Conservation (phyloP, 2,329 filamentous ascomycete species). For the Neopestalotiopsis rosae region DNA sequence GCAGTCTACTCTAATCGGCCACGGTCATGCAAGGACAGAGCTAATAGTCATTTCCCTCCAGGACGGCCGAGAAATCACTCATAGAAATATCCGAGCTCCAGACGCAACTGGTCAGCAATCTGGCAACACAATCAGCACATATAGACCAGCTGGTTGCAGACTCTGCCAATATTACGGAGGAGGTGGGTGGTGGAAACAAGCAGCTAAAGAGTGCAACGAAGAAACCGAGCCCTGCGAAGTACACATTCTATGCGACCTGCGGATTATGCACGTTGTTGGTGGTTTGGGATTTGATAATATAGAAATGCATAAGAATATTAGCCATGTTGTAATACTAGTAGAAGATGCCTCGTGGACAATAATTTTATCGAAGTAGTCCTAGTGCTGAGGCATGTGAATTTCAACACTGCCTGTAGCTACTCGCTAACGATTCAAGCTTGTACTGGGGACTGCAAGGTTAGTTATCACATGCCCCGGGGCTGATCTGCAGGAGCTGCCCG, state of each 20-base stretch:
- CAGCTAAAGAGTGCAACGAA: conserved; percentile 85
- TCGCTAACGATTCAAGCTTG: not conserved
- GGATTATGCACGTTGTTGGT: conserved; percentile 77
- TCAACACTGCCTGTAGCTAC: not conserved
- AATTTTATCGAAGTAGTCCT: not conserved
- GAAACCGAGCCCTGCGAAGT: conserved; percentile 73
- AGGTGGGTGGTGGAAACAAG: conserved; percentile 87
- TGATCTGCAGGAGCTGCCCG: not conserved
- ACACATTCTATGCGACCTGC: conserved; percentile 81
- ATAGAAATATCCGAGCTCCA: conserved; percentile 93
- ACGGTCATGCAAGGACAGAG: not conserved
- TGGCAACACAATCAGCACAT: conserved; percentile 84
- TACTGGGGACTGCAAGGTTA: not conserved
- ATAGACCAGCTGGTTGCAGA: conserved; percentile 90
- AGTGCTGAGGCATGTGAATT: not conserved
- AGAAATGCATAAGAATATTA: conserved; percentile 18
- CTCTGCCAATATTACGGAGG: conserved; percentile 80
- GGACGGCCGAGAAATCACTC: conserved; percentile 86
- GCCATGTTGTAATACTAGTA: not conserved
- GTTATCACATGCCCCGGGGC: conserved; percentile 3
- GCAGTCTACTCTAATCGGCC: not conserved
- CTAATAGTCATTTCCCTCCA: conserved; percentile 40
- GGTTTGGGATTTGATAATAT: conserved; percentile 76
- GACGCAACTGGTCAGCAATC: conserved; percentile 83
- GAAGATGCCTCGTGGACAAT: not conserved